A percentile compares a stretch with the other conserved stretches of the same genome.
Conservation (phyloP, 441 rosid species). For the Pelargonium myrrhifolium region DNA sequence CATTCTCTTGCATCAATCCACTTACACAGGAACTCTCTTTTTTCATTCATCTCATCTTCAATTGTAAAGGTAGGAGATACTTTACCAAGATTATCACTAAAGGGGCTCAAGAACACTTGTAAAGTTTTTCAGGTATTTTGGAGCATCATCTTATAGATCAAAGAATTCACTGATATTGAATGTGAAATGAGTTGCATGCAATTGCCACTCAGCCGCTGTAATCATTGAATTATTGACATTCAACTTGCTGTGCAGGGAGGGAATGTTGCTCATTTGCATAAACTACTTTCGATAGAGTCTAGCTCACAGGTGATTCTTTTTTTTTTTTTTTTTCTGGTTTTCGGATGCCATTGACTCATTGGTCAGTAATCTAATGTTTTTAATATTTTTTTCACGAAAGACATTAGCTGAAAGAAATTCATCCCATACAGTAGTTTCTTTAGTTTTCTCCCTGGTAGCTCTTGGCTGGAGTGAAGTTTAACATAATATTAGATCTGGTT, state of each 20-base stretch:
- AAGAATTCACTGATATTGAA: not conserved
- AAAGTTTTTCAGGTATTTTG: slow-evolving; percentile 65
- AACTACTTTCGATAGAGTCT: slow-evolving; percentile 86
- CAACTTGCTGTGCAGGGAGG: slow-evolving; percentile 56
- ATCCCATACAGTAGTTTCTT: no score
- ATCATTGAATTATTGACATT: slow-evolving; percentile 1
- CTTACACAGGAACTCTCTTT: not conserved
- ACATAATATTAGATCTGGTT: no score
- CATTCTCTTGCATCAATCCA: slow-evolving; percentile 1
- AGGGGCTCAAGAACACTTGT: slow-evolving; percentile 38
- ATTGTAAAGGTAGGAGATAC: slow-evolving; percentile 56
- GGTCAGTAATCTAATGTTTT: not conserved
- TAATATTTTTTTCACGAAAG: not conserved
- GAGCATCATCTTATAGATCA: slow-evolving; percentile 1
- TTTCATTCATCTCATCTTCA: slow-evolving; percentile 4
- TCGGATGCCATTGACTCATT: not conserved
- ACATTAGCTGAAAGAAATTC: no score
- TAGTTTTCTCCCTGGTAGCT: no score
- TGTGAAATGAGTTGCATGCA: not conserved
- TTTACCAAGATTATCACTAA: slow-evolving; percentile 34
- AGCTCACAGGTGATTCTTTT: slow-evolving; percentile 73
- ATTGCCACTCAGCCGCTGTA: not conserved
- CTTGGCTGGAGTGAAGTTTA: no score
- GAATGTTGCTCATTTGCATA: slow-evolving; percentile 91
- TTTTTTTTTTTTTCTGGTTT: not conserved